These are phyloP conservation scores for Aspergillus calidoustus DNA, from an alignment of 2,329 filamentous ascomycete genomes.

Conservation along the genomic window DNA sequence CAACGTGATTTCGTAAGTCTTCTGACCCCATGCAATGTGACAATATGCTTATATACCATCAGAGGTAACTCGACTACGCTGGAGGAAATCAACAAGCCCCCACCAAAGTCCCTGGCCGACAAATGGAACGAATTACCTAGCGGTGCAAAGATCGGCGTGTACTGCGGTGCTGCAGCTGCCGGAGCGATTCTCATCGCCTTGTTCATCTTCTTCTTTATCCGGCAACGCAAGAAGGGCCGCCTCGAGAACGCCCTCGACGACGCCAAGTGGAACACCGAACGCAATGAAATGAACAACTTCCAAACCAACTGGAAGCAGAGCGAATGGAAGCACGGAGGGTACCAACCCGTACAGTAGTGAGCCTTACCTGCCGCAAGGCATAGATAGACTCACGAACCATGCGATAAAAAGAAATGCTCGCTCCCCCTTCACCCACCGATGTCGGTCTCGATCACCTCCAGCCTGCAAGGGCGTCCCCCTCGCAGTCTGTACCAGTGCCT, in stretches of 20 bases:
- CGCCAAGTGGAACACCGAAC: conserved; percentile 48
- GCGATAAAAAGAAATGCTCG: conserved; percentile 20
- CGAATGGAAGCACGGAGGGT: conserved; percentile 38
- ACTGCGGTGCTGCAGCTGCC: conserved; percentile 42
- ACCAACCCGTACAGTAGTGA: conserved; percentile 31
- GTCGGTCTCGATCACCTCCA: conserved; percentile 9
- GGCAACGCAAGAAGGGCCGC: conserved; percentile 55
- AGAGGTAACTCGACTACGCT: conserved; percentile 68
- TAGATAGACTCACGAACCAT: conserved; percentile 7
- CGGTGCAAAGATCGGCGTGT: conserved; percentile 55
- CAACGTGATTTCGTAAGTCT: conserved; percentile 53
- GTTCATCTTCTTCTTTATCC: conserved; percentile 53
- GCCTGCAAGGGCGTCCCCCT: conserved; percentile 13
- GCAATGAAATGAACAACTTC: conserved; percentile 44
- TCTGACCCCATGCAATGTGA: not conserved
- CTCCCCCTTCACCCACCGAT: not conserved
- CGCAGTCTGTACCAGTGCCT: not conserved
- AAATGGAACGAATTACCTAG: conserved; percentile 51
- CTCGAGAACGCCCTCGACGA: conserved; percentile 54
- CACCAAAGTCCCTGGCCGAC: conserved; percentile 40
- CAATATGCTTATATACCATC: conserved; percentile 27
- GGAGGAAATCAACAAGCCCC: conserved; percentile 41
- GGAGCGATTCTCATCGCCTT: conserved; percentile 38
- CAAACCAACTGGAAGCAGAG: conserved; percentile 45
- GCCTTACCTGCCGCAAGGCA: not conserved